Conservation (phyloP, 345 rosid genomes). For the Gossypium mustelinum region DNA sequence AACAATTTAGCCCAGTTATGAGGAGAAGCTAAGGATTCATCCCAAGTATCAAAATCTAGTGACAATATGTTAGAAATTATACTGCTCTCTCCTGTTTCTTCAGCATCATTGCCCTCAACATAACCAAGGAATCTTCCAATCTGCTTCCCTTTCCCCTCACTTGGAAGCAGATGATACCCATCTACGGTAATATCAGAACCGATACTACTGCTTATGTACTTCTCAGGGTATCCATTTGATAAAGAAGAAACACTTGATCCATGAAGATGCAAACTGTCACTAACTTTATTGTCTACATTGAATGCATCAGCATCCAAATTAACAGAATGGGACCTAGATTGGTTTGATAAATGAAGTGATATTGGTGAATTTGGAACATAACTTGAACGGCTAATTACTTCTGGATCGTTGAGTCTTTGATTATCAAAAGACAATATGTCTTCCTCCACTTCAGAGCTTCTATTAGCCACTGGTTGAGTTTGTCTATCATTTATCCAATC, state of each 20-base stretch:
- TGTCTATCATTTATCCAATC: constrained; percentile 36
- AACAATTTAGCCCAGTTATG: constrained; percentile 57
- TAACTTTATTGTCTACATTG: constrained; percentile 32
- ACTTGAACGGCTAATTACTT: constrained; percentile 32
- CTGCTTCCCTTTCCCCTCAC: constrained; percentile 30
- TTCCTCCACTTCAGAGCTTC: constrained; percentile 43
- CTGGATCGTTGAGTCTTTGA: constrained; percentile 61
- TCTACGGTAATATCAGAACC: constrained; percentile 34
- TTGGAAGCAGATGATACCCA: constrained; percentile 30
- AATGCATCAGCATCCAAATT: constrained; percentile 31
- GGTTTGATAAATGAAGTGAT: constrained; percentile 32
- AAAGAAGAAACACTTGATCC: constrained; percentile 28
- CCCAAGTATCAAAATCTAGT: constrained; percentile 75
- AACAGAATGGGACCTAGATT: constrained; percentile 36
- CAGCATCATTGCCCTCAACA: constrained; percentile 23
- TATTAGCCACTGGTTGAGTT: constrained; percentile 21
- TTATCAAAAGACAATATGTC: constrained; percentile 53
- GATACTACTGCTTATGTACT: constrained; percentile 25
- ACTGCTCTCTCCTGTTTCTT: constrained; percentile 56
- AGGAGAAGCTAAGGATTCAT: constrained; percentile 61
- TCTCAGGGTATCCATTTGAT: constrained; percentile 49
- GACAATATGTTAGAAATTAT: constrained; percentile 75
- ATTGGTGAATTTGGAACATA: constrained; percentile 38
- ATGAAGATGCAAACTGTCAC: constrained; percentile 24
- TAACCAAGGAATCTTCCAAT: constrained; percentile 22